Evolutionary conservation across 441 rosid species (phyloP).

Genomic region (Euphorbia schlechtendalii): DNA sequence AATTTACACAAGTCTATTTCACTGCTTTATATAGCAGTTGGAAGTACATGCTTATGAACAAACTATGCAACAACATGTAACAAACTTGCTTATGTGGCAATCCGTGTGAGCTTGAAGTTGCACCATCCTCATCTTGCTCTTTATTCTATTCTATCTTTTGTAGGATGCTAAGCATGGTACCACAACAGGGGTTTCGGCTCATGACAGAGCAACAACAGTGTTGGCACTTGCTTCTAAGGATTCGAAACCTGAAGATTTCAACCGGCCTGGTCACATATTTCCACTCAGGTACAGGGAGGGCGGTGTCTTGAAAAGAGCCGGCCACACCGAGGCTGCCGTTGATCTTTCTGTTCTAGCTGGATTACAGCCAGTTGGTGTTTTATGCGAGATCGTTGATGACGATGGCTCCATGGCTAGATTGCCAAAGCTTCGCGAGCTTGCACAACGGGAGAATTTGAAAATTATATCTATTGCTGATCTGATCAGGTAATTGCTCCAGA

Average conservation of each 20-base stretch:
- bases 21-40: too few species aligned
- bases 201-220: constrained; percentile 77
- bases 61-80: too few species aligned
- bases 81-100: too few species aligned
- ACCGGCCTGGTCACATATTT: constrained; percentile 89
- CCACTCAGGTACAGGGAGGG: constrained; percentile 85
- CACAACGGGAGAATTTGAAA: constrained; percentile 57
- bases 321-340: constrained; percentile 97
- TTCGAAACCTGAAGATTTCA: constrained; percentile 87
- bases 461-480: constrained; percentile 85
- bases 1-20: too few species aligned
- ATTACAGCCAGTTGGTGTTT: constrained; percentile 71
- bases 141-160: too few species aligned
- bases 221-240: constrained; percentile 70
- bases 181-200: constrained; percentile 90
- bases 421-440: too few species aligned
- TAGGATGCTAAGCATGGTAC: constrained; percentile 96
- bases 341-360: constrained; percentile 91
- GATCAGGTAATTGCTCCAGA: constrained; percentile 43
- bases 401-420: too few species aligned
- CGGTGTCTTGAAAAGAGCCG: constrained; percentile 92
- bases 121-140: too few species aligned
- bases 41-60: too few species aligned
- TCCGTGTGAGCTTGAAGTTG: too few species aligned
- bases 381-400: too few species aligned